phyloP scores from a whole-genome alignment of 2,329 filamentous ascomycete species.

The Sclerotinia subarctica region DNA sequence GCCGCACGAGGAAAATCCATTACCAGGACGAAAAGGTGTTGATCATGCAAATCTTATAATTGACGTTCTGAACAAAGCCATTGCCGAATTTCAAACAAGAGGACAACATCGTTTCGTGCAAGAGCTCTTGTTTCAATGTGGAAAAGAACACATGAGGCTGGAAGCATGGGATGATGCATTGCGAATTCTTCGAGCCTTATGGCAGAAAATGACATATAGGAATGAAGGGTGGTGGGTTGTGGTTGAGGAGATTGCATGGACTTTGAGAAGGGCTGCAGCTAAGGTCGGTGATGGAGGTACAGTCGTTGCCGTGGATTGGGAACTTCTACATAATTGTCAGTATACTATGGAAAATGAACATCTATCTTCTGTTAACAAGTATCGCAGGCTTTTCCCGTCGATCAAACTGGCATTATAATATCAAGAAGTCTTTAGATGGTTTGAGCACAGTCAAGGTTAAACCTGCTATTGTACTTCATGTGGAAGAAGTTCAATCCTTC shows the following conservation, averaged over 20 bases:
- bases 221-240: constrained; percentile 59
- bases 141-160: constrained; percentile 51
- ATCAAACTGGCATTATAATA: constrained; percentile 59
- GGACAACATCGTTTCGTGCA: constrained; percentile 52
- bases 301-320: constrained; percentile 62
- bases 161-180: constrained; percentile 54
- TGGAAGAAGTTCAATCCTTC: constrained; percentile 52
- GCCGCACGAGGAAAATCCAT: constrained; percentile 57
- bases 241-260: constrained; percentile 59
- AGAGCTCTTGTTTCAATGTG: constrained; percentile 55
- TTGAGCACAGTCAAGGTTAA: constrained; percentile 44
- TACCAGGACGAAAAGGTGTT: constrained; percentile 47
- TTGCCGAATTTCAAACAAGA: constrained; percentile 52
- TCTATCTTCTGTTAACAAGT: constrained; percentile 26
- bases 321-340: constrained; percentile 58
- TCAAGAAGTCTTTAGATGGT: constrained; percentile 54
- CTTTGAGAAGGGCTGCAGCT: constrained; percentile 55
- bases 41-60: constrained; percentile 57
- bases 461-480: constrained; percentile 50
- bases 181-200: constrained; percentile 53
- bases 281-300: constrained; percentile 52
- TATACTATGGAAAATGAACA: constrained; percentile 21
- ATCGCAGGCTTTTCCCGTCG: constrained; percentile 51
- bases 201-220: constrained; percentile 55
- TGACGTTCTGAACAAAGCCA: constrained; percentile 50